Evolutionary conservation across 202 grass and related monocot genomes (phyloP), one percentile per base, ranked within the genome.

Genomic region (Elaeis oleifera): DNA sequence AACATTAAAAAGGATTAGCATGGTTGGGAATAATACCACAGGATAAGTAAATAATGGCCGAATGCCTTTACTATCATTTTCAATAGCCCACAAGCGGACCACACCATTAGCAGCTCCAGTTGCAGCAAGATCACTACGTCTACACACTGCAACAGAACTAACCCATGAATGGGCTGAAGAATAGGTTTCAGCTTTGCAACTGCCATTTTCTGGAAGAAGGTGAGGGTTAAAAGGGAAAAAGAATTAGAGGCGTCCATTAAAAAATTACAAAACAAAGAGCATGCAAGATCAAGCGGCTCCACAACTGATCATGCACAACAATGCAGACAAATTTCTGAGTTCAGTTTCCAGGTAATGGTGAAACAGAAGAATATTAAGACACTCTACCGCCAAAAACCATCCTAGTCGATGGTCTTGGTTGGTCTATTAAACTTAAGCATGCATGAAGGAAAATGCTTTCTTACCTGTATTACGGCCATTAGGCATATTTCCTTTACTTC

Each of bases 81-180:
- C 73, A 5, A 95, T 67, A 78, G 73, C 66, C 89, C 89, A 95
- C 18, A 95, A 67, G 63, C 76, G 63, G 83, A 95, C 76, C 23
- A 39, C 57, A 57, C 89, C 89, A 76, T 83, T 95, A 36, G 79
- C 89, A 65, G 89, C 85, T 72, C 85, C 89, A 67, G 89, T 89
- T 67, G 79, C 89, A 63, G 70, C 89, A 77, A 95, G 76, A 83
- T 95, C 85, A 54, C 84, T 89, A 69, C 84, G 81, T 89, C 71
- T 83, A 69, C 81, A 85, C 58, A 79, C 51, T 50, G 82, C 67
- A 78, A 95, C 74, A 48, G 85, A 81, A 76, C 85, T 78, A 49
- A 95, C 76, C 89, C 89, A 95, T 31, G 81, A 80, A 14, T 78
- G 81, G 23, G 85, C 89, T 25, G 79, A 78, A 50, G 72, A 81